Evolutionary conservation across 768 basidiomycete genomes (phyloP).

Genomic region (Hysterangium stoloniferum): DNA sequence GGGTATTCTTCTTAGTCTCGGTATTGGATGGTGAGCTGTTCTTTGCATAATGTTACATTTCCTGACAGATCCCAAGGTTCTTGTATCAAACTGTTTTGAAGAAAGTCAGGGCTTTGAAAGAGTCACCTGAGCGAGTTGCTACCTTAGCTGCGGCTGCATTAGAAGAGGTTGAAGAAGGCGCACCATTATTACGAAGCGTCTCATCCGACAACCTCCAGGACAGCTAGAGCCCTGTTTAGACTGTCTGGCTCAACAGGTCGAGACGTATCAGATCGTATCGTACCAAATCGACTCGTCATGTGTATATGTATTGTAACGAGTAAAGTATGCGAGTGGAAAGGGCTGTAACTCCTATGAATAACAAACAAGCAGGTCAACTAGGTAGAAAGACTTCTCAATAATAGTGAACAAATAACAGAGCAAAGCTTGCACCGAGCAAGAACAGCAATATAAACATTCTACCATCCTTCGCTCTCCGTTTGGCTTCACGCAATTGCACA

Average conservation of each 20-base stretch:
- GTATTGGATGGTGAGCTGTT: conserved; percentile 57
- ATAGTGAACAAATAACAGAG: conserved; percentile 87
- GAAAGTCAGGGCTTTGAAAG: conserved; percentile 50
- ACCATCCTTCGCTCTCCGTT: conserved; percentile 77
- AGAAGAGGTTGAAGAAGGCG: conserved; percentile 53
- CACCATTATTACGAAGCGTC: conserved; percentile 39
- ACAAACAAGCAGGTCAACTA: neutral
- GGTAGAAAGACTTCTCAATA: conserved; percentile 39
- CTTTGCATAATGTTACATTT: neutral
- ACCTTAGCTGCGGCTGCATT: conserved; percentile 51
- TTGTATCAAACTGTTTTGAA: conserved; percentile 58
- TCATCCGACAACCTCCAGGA: conserved; percentile 43
- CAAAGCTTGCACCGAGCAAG: conserved; percentile 84
- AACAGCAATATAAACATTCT: conserved; percentile 88
- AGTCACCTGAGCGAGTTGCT: conserved; percentile 39
- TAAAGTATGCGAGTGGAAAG: neutral
- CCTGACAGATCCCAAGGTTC: conserved; percentile 35
- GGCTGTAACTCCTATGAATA: neutral
- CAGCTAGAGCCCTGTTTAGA: conserved; percentile 30
- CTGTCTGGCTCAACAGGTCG: no score
- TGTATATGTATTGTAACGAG: neutral
- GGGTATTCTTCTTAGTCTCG: conserved; percentile 49
- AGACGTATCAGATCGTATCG: no score
- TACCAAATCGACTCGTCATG: no score
- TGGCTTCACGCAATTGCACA: conserved; percentile 81